These are phyloP conservation scores for Fusarium ambrosium DNA, from an alignment of 2,329 filamentous ascomycete genomes.

Conservation along the genomic window DNA sequence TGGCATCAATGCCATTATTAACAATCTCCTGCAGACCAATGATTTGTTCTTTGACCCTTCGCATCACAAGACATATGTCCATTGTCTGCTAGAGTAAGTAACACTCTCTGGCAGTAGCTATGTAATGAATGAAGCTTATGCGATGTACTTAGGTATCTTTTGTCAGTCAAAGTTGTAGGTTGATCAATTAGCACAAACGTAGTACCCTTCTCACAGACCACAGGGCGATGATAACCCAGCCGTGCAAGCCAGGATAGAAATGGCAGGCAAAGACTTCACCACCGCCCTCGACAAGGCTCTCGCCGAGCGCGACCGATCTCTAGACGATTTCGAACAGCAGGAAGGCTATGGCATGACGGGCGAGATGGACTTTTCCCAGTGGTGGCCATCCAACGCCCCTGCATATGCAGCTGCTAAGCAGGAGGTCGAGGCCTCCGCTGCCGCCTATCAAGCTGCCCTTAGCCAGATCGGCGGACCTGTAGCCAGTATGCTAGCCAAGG, in stretches of 20 bases:
- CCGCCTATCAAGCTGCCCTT: constrained; percentile 22
- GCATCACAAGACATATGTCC: constrained; percentile 35
- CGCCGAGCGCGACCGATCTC: constrained; percentile 24
- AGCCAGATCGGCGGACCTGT: constrained; percentile 17
- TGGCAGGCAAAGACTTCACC: constrained; percentile 12
- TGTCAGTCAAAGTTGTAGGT: constrained; percentile 35
- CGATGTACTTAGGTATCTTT: constrained; percentile 11
- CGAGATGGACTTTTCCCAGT: constrained; percentile 31
- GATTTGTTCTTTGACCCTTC: constrained; percentile 37
- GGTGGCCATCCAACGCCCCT: constrained; percentile 32
- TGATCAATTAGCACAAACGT: accelerated
- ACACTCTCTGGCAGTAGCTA: accelerated
- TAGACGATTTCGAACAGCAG: constrained; percentile 29
- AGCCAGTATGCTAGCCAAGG: constrained; percentile 13
- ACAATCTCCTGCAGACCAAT: constrained; percentile 34
- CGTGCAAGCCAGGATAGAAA: neutral
- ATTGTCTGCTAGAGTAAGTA: constrained; percentile 34
- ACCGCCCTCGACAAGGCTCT: constrained; percentile 22
- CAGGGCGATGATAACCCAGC: constrained; percentile 19
- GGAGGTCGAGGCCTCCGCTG: constrained; percentile 21
- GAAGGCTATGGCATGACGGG: constrained; percentile 19
- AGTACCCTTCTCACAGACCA: neutral
- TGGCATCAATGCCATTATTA: constrained; percentile 34
- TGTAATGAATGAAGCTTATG: neutral
- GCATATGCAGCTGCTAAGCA: constrained; percentile 26